Conservation (phyloP, 441 rosid species). For the Populus hybrid region DNA sequence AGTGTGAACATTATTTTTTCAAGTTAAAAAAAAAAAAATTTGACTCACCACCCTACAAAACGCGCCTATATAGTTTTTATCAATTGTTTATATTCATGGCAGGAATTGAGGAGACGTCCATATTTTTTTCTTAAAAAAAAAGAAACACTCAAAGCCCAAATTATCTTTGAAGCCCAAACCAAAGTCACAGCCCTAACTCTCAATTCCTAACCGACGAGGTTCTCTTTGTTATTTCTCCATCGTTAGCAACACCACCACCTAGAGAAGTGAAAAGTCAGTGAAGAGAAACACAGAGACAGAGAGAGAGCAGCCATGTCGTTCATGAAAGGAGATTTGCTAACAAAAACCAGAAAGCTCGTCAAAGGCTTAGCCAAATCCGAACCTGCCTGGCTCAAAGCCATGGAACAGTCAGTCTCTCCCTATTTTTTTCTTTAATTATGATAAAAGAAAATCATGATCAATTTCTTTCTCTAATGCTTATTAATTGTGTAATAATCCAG, state of each 20-base stretch:
- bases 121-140: too few relatives aligned
- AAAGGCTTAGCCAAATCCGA: constrained; percentile 77
- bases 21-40: too few relatives aligned
- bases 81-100: too few relatives aligned
- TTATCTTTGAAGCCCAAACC: not conserved
- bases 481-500: constrained; percentile 30
- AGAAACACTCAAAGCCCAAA: not conserved
- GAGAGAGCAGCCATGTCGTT: constrained; percentile 61
- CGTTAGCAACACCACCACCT: not conserved
- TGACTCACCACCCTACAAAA: too few relatives aligned
- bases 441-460: not conserved
- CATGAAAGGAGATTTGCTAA: constrained; percentile 80
- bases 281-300: not conserved
- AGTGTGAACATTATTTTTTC: too few relatives aligned
- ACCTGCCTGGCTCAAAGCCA: constrained; percentile 88
- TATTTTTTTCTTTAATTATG: not conserved
- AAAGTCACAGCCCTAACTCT: not conserved
- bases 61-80: too few relatives aligned
- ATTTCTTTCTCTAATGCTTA: not conserved
- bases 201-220: not conserved
- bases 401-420: constrained; percentile 62
- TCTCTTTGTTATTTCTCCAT: not conserved
- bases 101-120: too few relatives aligned
- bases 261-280: not conserved
- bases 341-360: constrained; percentile 72